Conservation (phyloP, 257 asterid species). For the Solanum microdontum region DNA sequence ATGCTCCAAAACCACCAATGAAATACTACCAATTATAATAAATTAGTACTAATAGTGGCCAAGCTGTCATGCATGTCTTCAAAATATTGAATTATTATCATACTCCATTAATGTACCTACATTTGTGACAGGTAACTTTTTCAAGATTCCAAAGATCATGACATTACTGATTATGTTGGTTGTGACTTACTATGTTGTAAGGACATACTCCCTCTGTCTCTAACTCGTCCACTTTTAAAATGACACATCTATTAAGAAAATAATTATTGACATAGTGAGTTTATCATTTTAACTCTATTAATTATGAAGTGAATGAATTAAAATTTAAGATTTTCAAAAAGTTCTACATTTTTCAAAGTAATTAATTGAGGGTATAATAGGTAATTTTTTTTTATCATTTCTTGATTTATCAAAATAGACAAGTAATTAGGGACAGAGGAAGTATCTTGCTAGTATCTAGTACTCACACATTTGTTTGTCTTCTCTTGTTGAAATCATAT, state of each 20-base stretch:
- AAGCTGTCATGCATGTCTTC: background rate
- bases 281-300: too few species aligned
- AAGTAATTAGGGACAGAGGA: too few species aligned
- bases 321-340: too few species aligned
- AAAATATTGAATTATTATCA: background rate
- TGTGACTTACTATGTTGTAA: background rate
- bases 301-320: too few species aligned
- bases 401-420: too few species aligned
- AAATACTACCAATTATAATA: background rate
- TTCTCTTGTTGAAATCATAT: background rate
- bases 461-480: background rate
- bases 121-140: background rate
- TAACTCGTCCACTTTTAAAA: too few species aligned
- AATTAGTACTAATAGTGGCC: background rate
- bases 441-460: background rate
- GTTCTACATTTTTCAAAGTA: too few species aligned
- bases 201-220: background rate
- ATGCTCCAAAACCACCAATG: background rate
- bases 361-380: too few species aligned
- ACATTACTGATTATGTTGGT: constrained; percentile 4
- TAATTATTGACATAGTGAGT: too few species aligned
- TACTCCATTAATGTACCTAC: background rate
- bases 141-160: constrained; percentile 2
- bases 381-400: too few species aligned
- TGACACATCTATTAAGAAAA: fast-evolving